Evolutionary conservation across 2,329 filamentous ascomycete species (phyloP), one percentile per base, ranked within the genome.

Genomic region (Polychaeton citri): DNA sequence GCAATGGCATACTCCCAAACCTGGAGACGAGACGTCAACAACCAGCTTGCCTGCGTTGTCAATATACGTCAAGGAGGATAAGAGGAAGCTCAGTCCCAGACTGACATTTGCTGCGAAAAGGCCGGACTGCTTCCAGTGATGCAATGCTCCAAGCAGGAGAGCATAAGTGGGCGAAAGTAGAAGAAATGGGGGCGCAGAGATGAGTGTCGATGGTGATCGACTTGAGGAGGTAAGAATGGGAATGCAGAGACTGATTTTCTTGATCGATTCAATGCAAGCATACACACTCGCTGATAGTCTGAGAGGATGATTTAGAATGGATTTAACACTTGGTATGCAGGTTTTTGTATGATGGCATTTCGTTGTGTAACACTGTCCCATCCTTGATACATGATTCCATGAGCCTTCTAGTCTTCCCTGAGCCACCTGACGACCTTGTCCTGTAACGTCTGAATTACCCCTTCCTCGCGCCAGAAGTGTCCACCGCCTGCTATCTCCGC

Each of bases 401-500:
- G 8, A 26, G 13, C 13, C 3, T 16, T 16, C 3, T 32, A 19
- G 30, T 6, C 17, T 16, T 17, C 30, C 21, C 21, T 35, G 13
- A 45, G 26, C 54, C 54, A 57, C 10, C 33, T 26, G 16, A 21
- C 37, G n/a, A 57, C 38, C 19, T 35, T 40, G 8, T 35, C 36
- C 26, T 41, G 46, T 33, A 60, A 38, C 12, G 17, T 38, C 30
- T 38, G 36, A 45, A 52, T 47, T 12, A 54, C 61, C 0, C 59
- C 60, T 2, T 47, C 37, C 39, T 65, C 63, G 4, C 55, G 56
- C 65, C 64, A 68, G 42, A 68, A 68, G 47, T 74, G 71, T 0
- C 67, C 68, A 4, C 66, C 70, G 6, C 61, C 62, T 5, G 56
- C 45, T 17, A 74, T 54, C 39, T 69, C 63, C 12, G 57, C 49